Conservation (phyloP, 148 eudicot species). For the Arctostaphylos glauca region DNA sequence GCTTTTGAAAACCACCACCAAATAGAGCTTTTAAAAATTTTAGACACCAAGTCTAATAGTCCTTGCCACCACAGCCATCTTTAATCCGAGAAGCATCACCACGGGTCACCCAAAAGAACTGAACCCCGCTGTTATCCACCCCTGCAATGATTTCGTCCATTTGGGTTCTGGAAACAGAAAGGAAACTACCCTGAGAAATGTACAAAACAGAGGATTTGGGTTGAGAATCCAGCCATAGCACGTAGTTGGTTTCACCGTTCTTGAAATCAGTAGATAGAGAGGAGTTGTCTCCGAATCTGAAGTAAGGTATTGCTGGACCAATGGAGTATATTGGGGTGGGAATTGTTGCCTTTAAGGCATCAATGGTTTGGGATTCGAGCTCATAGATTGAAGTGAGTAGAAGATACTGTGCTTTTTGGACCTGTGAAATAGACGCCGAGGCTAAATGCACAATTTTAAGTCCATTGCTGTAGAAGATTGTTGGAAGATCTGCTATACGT, state of each 20-base stretch:
- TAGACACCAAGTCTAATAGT: neutral
- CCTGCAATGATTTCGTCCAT: constrained; percentile 21
- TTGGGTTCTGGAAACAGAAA: constrained; percentile 20
- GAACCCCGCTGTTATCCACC: constrained; percentile 1
- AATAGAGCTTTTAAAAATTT: neutral
- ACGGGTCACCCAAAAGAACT: constrained; percentile 19
- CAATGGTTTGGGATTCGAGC: constrained; percentile 27
- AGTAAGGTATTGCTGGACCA: constrained; percentile 45
- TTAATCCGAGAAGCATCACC: constrained; percentile 2
- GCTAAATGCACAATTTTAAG: constrained; percentile 13
- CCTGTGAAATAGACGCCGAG: constrained; percentile 22
- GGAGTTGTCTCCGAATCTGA: constrained; percentile 12
- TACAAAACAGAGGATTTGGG: constrained; percentile 16
- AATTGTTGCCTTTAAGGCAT: constrained; percentile 15
- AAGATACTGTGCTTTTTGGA: constrained; percentile 39
- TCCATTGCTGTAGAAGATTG: constrained; percentile 35
- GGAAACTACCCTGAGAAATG: constrained; percentile 20
- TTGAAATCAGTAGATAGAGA: neutral
- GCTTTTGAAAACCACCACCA: neutral
- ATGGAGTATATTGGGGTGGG: constrained; percentile 16
- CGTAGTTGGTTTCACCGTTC: constrained; percentile 18
- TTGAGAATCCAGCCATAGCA: constrained; percentile 44
- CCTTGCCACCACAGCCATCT: constrained; percentile 8
- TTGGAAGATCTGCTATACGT: constrained; percentile 47
- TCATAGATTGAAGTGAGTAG: constrained; percentile 28